These are phyloP conservation scores for Candida sanyaensis DNA, from an alignment of 1,139 yeast genomes.

Conservation along the genomic window DNA sequence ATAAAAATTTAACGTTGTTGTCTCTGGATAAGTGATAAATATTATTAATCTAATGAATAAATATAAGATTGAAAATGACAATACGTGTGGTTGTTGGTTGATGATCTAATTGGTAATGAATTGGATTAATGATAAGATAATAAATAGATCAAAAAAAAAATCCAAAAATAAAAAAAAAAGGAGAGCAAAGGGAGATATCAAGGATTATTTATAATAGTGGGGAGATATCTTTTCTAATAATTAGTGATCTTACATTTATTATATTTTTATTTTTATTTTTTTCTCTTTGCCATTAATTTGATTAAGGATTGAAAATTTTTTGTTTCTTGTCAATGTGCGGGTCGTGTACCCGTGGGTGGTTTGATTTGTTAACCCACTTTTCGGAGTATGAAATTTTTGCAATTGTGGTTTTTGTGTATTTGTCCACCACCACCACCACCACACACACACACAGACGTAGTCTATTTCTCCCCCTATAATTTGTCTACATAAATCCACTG, in stretches of 20 bases:
- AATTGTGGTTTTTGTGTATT: no score
- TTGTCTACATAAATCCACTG: no score
- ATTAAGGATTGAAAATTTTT: background rate
- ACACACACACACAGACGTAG: no score
- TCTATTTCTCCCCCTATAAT: no score
- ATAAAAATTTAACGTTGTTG: background rate
- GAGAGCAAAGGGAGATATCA: slow-evolving; percentile 1
- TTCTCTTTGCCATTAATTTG: background rate
- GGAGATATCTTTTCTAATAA: background rate
- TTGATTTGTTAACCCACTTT: slow-evolving; percentile 1
- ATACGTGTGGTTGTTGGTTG: background rate
- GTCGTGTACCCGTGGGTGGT: background rate
- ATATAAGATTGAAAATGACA: background rate
- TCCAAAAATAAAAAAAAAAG: background rate
- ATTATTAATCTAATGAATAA: background rate
- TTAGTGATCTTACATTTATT: background rate
- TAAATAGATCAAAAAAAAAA: background rate
- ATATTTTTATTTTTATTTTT: background rate
- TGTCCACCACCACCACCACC: no score
- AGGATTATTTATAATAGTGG: slow-evolving; percentile 1
- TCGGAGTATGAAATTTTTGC: background rate
- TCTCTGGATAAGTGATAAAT: background rate
- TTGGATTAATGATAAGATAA: background rate
- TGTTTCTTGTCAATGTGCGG: background rate
- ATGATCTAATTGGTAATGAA: background rate